Evolutionary conservation across 768 basidiomycete species (phyloP).

Genomic region (Tulasnella sp.): DNA sequence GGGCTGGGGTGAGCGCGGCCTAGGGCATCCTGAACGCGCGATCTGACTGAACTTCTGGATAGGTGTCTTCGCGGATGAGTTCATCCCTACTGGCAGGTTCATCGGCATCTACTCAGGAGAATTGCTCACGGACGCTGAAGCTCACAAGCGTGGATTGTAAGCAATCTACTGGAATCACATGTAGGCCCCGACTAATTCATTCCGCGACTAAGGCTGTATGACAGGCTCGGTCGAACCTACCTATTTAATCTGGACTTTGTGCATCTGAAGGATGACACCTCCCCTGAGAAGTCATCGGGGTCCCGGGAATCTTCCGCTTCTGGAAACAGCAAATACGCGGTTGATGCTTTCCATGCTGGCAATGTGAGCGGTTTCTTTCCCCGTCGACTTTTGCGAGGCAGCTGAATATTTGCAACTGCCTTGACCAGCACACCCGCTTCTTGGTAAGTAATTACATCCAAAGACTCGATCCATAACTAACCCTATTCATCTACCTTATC

Average conservation of each 20-base stretch:
- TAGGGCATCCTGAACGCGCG: neutral
- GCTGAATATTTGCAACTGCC: neutral
- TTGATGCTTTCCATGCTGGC: slow-evolving; percentile 84
- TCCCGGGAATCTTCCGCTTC: neutral
- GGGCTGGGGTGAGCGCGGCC: slow-evolving; percentile 64
- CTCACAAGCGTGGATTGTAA: slow-evolving; percentile 59
- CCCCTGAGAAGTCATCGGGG: neutral
- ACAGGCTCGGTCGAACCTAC: slow-evolving; percentile 66
- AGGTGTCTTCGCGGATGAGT: slow-evolving; percentile 66
- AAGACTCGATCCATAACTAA: neutral
- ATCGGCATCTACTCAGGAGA: slow-evolving; percentile 85
- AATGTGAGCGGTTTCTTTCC: slow-evolving; percentile 47
- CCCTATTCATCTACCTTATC: neutral
- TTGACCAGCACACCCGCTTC: slow-evolving; percentile 79
- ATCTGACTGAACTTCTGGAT: slow-evolving; percentile 1
- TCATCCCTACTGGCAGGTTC: slow-evolving; percentile 61
- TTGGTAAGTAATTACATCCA: slow-evolving; percentile 44
- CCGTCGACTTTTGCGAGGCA: neutral
- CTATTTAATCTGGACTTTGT: slow-evolving; percentile 78
- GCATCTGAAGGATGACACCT: slow-evolving; percentile 40
- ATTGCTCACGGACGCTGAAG: slow-evolving; percentile 58
- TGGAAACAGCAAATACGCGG: slow-evolving; percentile 39
- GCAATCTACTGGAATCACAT: slow-evolving; percentile 27
- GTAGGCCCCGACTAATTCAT: neutral
- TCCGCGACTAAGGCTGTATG: slow-evolving; percentile 49